Base-by-base conservation (phyloP, 352 stramenopile species). In the Pythium catenulatum region DNA sequence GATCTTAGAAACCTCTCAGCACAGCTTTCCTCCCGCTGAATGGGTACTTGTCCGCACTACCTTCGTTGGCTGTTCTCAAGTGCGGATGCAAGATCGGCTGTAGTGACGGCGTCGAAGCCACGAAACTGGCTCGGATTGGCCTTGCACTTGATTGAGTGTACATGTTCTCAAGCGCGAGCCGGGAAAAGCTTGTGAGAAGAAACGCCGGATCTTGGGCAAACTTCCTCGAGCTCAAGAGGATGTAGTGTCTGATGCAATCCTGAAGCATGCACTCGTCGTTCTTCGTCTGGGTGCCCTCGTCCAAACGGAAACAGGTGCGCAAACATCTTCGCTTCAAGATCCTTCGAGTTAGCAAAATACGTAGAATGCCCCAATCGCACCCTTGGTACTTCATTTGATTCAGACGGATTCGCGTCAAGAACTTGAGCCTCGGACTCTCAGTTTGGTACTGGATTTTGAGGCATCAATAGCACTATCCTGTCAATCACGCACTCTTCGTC, bases 91-190 rank as follows among this genome's bases (percentile, higher is more conserved):
- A 87, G 13, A 34, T 82, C 80, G 43, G 72, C 46, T 37, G 17
- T 37, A 4, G 78, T 74, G 19, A 85, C 21, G 1, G 37, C 15
- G 23, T 85, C 41, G 43, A 79, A 85, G 30, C 78, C 78, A 25
- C 79, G 36, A 50, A 78, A 85, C 4, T 74, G 4, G 4, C 27
- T 50, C 17, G 36, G 27, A 58, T 65, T 54, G 25, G 52, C 11
- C 32, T 36, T 79, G 56, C 78, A 85, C 52, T 86, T 86, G 4
- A 86, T 70, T n/a, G 70, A 81, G 4, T 86, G 59, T 86, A 77
- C 80, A 82, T 86, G 45, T 78, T 82, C 46, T 86, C 45, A 6
- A 86, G 15, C 6, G 80, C 11, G 23, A 86, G 23, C 7, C 80
- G 70, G 37, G 59, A 21, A 56, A 86, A 86, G 25, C 46, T 36